Conservation (phyloP, 1,284 basidiomycete species). For the Cryptococcus sp. region DNA sequence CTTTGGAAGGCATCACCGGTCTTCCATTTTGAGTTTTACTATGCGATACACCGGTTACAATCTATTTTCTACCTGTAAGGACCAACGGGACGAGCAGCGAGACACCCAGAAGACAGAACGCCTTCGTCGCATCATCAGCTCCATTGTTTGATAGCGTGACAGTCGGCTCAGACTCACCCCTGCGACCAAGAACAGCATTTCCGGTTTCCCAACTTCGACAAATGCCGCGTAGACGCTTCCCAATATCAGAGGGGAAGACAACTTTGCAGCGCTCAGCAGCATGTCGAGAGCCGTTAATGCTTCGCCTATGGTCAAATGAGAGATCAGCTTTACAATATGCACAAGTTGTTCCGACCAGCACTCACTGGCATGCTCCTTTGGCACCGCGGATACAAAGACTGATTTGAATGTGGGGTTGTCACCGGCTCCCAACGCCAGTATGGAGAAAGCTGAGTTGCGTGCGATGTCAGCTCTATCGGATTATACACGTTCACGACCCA, state of each 20-base stretch:
- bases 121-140: no score
- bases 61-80: no score
- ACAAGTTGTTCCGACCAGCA: not conserved
- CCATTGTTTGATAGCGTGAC: no score
- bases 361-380: conserved; percentile 33
- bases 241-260: conserved; percentile 32
- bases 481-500: conserved; percentile 1
- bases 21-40: no score
- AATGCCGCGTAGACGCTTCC: conserved; percentile 37
- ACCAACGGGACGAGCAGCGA: no score
- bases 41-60: no score
- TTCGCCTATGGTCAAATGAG: conserved; percentile 19
- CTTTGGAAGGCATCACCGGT: no score
- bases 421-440: conserved; percentile 36
- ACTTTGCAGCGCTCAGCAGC: conserved; percentile 33
- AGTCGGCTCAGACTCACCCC: conserved; percentile 26
- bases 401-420: conserved; percentile 42
- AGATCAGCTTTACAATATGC: not conserved
- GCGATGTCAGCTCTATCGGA: not conserved
- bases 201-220: conserved; percentile 32
- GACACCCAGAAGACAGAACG: no score
- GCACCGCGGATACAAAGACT: conserved; percentile 35
- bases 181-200: conserved; percentile 36
- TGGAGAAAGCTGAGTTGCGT: conserved; percentile 21
- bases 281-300: conserved; percentile 43